phyloP scores from a whole-genome alignment of 2,329 filamentous ascomycete genomes.

The Pseudogymnoascus pannorum region DNA sequence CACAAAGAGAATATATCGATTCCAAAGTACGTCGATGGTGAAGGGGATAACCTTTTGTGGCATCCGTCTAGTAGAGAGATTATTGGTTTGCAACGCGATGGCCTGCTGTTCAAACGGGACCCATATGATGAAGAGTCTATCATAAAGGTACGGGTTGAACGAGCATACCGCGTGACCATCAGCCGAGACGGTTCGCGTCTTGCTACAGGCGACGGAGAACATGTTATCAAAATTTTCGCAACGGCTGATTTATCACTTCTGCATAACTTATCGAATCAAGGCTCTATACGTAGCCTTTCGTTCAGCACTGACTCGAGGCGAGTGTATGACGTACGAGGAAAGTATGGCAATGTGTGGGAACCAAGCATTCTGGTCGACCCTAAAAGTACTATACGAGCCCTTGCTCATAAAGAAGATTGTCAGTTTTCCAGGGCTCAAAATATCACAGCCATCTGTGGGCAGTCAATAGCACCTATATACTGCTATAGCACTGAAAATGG shows the following conservation, averaged over 20 bases:
- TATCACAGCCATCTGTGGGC: neutral
- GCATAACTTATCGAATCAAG: conserved; percentile 12
- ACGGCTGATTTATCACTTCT: conserved; percentile 12
- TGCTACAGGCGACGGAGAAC: conserved; percentile 12
- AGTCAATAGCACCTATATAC: neutral
- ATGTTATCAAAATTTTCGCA: conserved; percentile 12
- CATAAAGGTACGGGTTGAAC: neutral
- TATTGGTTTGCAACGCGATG: neutral
- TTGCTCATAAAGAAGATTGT: neutral
- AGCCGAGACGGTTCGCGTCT: conserved; percentile 13
- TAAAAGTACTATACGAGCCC: no score
- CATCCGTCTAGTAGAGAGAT: neutral
- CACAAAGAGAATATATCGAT: no score
- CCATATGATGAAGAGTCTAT: neutral
- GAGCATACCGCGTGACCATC: conserved; percentile 3
- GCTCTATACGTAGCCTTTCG: conserved; percentile 4
- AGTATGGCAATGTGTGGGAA: conserved; percentile 23
- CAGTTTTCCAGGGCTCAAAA: neutral
- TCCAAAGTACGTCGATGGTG: no score
- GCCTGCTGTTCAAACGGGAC: neutral
- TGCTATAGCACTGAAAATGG: neutral
- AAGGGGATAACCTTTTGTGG: no score
- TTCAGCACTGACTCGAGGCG: conserved; percentile 21
- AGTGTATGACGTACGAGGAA: conserved; percentile 19
- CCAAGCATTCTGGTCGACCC: conserved; percentile 18